Base-by-base conservation (phyloP, 441 rosid species). In the Erodium chrysanthum region DNA sequence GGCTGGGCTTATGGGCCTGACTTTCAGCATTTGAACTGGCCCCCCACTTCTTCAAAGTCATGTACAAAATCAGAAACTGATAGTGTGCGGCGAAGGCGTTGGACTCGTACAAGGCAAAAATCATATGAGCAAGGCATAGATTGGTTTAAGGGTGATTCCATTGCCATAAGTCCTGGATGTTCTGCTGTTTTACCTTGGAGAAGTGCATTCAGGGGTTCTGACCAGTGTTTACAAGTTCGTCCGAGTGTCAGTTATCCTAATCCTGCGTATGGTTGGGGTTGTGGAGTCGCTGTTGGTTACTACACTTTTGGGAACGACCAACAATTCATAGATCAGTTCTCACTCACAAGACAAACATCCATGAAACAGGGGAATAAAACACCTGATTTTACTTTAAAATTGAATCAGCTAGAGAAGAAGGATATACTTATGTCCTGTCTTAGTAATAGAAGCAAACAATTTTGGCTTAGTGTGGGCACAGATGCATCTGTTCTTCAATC, bases 401-500 rank as follows among this genome's bases (percentile, higher is more conserved):
- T 95, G 80, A 85, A 83, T 79, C 88, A 81, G 80, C 90, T 95
- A 42, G 97, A 95, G 84, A 90, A 92, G 87, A 95, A 92, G 78
- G 99, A 95, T 85, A 77, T 87, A 79, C 87, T 95, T 68, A 75
- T 88, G 74, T 81, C 76, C 71, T 90, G 93, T 75, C 80, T 91
- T 65, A 70, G 82, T 72, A 64, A 76, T 70, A 88, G 84, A 74
- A 85, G 83, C 72, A 84, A 85, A 77, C 85, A 82, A 59, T 77
- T 88, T 72, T 95, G 99, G 99, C 87, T 95, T 70, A 90, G 96
- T 71, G 73, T 88, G 37, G 87, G 97, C 70, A 81, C 92, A 70
- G 98, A 95, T 76, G 99, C 99, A 11, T 79, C 91, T 5, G 83
- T 89, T 75, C 99, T 95, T 75, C 85, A 88, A 64, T 88, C 98